Conservation (phyloP, 1,284 basidiomycete genomes). For the Porphyrellus sp. region DNA sequence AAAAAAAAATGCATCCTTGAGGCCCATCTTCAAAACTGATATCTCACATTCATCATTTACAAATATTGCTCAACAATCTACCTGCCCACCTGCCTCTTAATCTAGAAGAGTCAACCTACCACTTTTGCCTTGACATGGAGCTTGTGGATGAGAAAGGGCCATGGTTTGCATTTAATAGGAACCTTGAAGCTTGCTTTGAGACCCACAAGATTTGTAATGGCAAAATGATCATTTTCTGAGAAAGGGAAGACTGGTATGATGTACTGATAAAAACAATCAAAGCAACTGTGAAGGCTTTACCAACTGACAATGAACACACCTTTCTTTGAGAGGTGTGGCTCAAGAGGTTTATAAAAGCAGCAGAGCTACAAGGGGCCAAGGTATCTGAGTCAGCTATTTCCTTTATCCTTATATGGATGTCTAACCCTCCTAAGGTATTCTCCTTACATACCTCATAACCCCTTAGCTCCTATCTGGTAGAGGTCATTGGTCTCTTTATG, state of each 20-base stretch:
- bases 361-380: neutral
- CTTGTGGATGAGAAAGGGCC: neutral
- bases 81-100: neutral
- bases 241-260: neutral
- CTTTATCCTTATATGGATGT: too few relatives aligned
- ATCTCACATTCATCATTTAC: conserved; percentile 2
- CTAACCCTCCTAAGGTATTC: too few relatives aligned
- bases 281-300: neutral
- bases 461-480: too few relatives aligned
- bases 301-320: neutral
- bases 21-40: conserved; percentile 3
- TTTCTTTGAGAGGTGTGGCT: neutral
- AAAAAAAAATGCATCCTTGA: too few relatives aligned
- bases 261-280: neutral
- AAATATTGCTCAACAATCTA: neutral
- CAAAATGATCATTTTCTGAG: neutral
- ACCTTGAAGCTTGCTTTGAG: conserved; percentile 4
- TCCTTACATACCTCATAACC: too few relatives aligned
- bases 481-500: too few relatives aligned
- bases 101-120: neutral
- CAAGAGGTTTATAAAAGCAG: neutral
- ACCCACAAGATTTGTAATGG: neutral
- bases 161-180: conserved; percentile 6
- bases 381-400: too few relatives aligned
- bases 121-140: conserved; percentile 2